A percentile compares a stretch with the other conserved stretches of the same genome.
Conservation (phyloP, 108 stramenopile species). For the Pseudonitzschia delicatissima region DNA sequence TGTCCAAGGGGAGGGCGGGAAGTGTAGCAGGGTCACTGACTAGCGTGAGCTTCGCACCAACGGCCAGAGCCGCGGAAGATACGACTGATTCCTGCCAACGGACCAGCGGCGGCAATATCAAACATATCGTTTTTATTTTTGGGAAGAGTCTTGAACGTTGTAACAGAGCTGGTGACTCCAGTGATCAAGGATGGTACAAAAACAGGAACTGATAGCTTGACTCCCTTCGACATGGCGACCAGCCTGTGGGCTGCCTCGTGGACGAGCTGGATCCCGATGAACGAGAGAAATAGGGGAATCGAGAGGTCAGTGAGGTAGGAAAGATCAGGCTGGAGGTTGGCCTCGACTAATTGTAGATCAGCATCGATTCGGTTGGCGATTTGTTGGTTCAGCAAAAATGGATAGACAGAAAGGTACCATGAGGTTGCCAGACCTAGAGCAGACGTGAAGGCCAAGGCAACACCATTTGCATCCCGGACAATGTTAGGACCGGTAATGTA, state of each 20-base stretch:
- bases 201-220: constrained; percentile 63
- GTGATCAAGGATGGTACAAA: constrained; percentile 78
- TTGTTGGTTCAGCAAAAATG: constrained; percentile 70
- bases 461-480: constrained; percentile 44
- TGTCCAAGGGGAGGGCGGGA: constrained; percentile 66
- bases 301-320: constrained; percentile 71
- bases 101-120: constrained; percentile 74
- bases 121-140: constrained; percentile 75
- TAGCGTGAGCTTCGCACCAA: constrained; percentile 60
- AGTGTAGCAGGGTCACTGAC: constrained; percentile 53
- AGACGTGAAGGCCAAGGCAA: constrained; percentile 46
- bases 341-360: constrained; percentile 65
- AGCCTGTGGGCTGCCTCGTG: constrained; percentile 68
- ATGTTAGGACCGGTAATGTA: constrained; percentile 66
- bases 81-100: constrained; percentile 68
- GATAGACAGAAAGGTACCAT: constrained; percentile 81
- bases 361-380: constrained; percentile 61
- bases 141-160: constrained; percentile 61
- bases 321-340: constrained; percentile 65
- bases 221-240: constrained; percentile 50
- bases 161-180: constrained; percentile 71
- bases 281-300: constrained; percentile 65
- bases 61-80: constrained; percentile 43
- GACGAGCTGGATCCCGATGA: constrained; percentile 55
- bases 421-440: constrained; percentile 62